Evolutionary conservation across 371 early-diverging fungal genomes (phyloP).

Genomic region (Mucor mucedo): DNA sequence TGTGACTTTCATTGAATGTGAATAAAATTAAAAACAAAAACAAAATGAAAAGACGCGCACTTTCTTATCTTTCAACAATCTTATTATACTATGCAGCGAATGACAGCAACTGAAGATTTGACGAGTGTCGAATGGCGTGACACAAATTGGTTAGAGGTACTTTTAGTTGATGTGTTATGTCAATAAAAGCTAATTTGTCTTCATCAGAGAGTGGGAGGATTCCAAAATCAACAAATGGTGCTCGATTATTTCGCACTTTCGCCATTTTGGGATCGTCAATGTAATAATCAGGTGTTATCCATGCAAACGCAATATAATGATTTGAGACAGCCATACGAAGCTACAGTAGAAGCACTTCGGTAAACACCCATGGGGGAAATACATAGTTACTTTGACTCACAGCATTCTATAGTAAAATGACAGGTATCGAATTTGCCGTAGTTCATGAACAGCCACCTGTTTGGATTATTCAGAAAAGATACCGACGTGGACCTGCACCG

Average conservation of each 20-base stretch:
- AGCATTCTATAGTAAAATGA: constrained; percentile 70
- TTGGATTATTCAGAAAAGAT: constrained; percentile 86
- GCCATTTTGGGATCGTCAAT: constrained; percentile 96
- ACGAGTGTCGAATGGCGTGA: constrained; percentile 58
- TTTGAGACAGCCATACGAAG: constrained; percentile 64
- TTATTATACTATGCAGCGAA: constrained; percentile 25
- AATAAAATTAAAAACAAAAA: too few species aligned
- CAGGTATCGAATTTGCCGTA: constrained; percentile 87
- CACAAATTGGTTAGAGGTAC: constrained; percentile 55
- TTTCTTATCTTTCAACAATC: too few species aligned
- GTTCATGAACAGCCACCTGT: constrained; percentile 80
- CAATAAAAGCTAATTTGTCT: background rate
- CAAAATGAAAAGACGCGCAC: too few species aligned
- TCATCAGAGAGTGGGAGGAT: constrained; percentile 65
- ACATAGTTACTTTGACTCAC: background rate
- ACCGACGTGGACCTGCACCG: constrained; percentile 62
- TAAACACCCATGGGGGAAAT: constrained; percentile 22
- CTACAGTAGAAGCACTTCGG: constrained; percentile 64
- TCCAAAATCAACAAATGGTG: constrained; percentile 81
- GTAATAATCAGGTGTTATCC: constrained; percentile 92
- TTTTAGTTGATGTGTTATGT: background rate
- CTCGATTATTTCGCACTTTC: constrained; percentile 95
- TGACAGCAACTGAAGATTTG: constrained; percentile 47
- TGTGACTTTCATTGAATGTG: too few species aligned
- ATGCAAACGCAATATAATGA: constrained; percentile 98